Conservation (phyloP, 202 grass and related monocot species). For the Cymbopogon flexuosus region DNA sequence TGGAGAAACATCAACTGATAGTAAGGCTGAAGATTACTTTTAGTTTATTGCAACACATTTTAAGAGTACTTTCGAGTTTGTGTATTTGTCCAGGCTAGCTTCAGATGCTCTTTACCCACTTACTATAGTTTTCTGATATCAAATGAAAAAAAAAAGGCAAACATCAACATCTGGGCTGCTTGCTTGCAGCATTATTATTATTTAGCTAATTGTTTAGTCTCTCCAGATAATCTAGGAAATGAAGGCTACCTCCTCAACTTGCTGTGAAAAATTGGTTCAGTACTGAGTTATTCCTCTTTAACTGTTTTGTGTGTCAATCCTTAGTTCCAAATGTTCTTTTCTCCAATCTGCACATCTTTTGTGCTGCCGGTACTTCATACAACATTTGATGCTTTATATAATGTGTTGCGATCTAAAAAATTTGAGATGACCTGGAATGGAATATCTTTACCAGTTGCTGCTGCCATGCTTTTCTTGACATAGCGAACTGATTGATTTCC, state of each 20-base stretch:
- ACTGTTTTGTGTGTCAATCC: slow-evolving; percentile 6
- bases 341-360: slow-evolving; percentile 14
- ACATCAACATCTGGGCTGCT: neutral
- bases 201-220: neutral
- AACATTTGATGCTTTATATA: slow-evolving; percentile 14
- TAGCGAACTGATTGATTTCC: slow-evolving; percentile 21
- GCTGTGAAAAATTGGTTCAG: neutral
- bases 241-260: neutral
- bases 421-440: neutral
- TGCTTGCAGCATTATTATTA: neutral
- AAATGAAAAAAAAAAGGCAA: neutral
- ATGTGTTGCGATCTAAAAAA: slow-evolving; percentile 23
- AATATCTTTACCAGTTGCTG: too few species aligned
- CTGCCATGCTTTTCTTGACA: slow-evolving; percentile 9
- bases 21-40: too few species aligned
- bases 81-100: neutral
- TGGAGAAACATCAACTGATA: too few species aligned
- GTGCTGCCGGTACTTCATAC: slow-evolving; percentile 2
- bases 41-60: neutral
- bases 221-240: neutral
- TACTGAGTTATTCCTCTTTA: neutral
- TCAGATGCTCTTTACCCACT: neutral
- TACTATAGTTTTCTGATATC: neutral
- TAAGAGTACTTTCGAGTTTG: neutral
- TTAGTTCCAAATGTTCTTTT: slow-evolving; percentile 27